These are phyloP conservation scores for Vaccinium darrowii DNA, from an alignment of 148 eudicot genomes.

Conservation along the genomic window DNA sequence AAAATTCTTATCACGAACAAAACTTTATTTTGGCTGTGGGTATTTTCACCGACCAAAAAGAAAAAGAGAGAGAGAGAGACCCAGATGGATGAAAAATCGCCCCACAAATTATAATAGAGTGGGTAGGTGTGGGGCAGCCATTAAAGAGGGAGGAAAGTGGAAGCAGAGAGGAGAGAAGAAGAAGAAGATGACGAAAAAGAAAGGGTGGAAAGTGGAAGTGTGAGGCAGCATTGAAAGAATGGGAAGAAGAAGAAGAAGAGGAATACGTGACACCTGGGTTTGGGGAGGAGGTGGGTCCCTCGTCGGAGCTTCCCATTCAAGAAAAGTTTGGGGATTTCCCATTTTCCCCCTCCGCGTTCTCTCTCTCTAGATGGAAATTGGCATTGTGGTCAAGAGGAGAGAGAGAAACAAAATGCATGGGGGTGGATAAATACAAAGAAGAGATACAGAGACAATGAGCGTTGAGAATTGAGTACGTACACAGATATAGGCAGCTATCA, in stretches of 20 bases:
- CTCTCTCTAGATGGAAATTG: not conserved
- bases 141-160: conserved; percentile 34
- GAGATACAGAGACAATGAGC: not conserved
- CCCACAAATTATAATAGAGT: conserved; percentile 18
- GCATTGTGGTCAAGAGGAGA: conserved; percentile 7
- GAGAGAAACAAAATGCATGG: too few relatives aligned
- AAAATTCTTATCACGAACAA: conserved; percentile 7
- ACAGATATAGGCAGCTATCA: not conserved
- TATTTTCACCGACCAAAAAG: conserved; percentile 30
- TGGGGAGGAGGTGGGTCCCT: conserved; percentile 23
- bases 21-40: conserved; percentile 17
- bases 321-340: conserved; percentile 13
- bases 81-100: conserved; percentile 36
- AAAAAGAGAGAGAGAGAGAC: conserved; percentile 14
- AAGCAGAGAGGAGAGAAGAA: conserved; percentile 6
- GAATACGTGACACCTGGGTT: conserved; percentile 15
- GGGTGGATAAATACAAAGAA: not conserved
- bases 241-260: not conserved
- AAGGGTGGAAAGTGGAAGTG: conserved; percentile 24
- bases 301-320: conserved; percentile 17
- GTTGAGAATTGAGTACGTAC: not conserved
- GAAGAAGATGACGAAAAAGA: conserved; percentile 20
- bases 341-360: conserved; percentile 14
- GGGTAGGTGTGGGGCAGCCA: conserved; percentile 41
- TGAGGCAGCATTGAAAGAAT: not conserved